A percentile compares a stretch with the other conserved stretches of the same genome.
These are phyloP conservation scores for Toxicodendron radicans DNA, from an alignment of 345 rosid genomes.

Conservation along the genomic window DNA sequence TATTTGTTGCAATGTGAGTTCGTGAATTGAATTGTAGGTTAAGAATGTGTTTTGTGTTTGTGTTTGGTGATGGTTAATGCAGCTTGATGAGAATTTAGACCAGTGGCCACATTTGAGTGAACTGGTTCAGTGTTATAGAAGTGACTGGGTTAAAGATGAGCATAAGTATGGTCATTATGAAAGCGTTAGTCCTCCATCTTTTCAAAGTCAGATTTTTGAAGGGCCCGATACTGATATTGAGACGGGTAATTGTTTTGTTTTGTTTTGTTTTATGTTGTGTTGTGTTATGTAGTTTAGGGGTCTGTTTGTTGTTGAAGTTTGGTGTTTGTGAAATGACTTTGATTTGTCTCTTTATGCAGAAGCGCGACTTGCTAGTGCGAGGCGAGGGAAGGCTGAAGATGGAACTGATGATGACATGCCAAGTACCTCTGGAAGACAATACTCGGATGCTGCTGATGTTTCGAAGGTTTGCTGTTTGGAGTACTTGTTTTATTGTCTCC, in stretches of 20 bases:
- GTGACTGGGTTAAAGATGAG: slow-evolving; percentile 96
- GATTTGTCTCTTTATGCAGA: slow-evolving; percentile 42
- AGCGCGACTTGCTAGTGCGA: slow-evolving; percentile 73
- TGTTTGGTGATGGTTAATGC: slow-evolving; percentile 13
- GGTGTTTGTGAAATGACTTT: slow-evolving; percentile 20
- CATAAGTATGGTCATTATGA: slow-evolving; percentile 92
- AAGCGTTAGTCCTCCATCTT: slow-evolving; percentile 49
- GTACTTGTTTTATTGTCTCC: not conserved
- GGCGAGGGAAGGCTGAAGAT: slow-evolving; percentile 63
- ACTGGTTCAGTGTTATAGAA: slow-evolving; percentile 74
- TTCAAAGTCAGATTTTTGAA: slow-evolving; percentile 88
- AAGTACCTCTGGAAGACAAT: slow-evolving; percentile 80
- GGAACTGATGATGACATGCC: slow-evolving; percentile 68
- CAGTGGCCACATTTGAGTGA: slow-evolving; percentile 97
- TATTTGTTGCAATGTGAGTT: not conserved
- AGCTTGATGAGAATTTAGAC: slow-evolving; percentile 90
- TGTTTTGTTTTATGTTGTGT: not conserved
- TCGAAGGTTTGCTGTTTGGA: slow-evolving; percentile 42
- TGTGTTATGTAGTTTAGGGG: not conserved
- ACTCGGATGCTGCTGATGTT: slow-evolving; percentile 44
- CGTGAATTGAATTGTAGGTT: not conserved
- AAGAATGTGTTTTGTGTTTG: not conserved
- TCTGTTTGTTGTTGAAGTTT: not conserved
- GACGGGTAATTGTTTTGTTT: slow-evolving; percentile 53
- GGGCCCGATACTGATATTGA: slow-evolving; percentile 96